Evolutionary conservation across 805 yeast species (phyloP).

Genomic region (Isabelozyma heimii): DNA sequence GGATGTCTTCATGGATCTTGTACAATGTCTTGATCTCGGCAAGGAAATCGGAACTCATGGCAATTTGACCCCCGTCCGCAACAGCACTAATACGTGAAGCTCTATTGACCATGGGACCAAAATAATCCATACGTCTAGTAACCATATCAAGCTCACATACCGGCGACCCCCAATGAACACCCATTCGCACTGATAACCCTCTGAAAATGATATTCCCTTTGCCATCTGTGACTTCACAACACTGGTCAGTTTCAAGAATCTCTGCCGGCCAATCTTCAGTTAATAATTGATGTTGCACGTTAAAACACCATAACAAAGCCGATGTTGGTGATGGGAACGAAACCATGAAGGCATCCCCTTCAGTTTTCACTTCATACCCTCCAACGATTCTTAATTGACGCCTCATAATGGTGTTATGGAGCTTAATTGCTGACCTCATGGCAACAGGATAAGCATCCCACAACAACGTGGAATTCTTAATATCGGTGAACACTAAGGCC

Average conservation of each 20-base stretch:
- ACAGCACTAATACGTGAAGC: constrained; percentile 91
- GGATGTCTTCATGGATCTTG: constrained; percentile 43
- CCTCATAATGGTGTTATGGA: constrained; percentile 92
- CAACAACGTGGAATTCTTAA: constrained; percentile 84
- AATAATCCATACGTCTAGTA: constrained; percentile 96
- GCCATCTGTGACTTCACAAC: constrained; percentile 72
- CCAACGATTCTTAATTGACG: constrained; percentile 88
- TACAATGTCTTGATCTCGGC: constrained; percentile 64
- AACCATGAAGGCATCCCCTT: constrained; percentile 99
- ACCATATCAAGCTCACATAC: constrained; percentile 94
- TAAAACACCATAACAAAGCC: constrained; percentile 92
- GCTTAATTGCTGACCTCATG: constrained; percentile 94
- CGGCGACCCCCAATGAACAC: constrained; percentile 97
- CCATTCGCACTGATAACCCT: constrained; percentile 96
- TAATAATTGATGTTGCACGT: constrained; percentile 80
- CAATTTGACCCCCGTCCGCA: constrained; percentile 98
- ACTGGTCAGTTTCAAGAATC: constrained; percentile 78
- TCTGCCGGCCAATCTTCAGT: constrained; percentile 95
- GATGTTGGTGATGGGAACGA: constrained; percentile 90
- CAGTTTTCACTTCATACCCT: constrained; percentile 97
- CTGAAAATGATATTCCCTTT: constrained; percentile 63
- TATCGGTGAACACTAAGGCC: constrained; percentile 97
- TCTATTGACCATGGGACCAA: constrained; percentile 97
- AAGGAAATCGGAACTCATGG: constrained; percentile 79
- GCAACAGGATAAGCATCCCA: constrained; percentile 95